Base-by-base conservation (phyloP, 176 grass and related monocot species). In the Zea luxurians region DNA sequence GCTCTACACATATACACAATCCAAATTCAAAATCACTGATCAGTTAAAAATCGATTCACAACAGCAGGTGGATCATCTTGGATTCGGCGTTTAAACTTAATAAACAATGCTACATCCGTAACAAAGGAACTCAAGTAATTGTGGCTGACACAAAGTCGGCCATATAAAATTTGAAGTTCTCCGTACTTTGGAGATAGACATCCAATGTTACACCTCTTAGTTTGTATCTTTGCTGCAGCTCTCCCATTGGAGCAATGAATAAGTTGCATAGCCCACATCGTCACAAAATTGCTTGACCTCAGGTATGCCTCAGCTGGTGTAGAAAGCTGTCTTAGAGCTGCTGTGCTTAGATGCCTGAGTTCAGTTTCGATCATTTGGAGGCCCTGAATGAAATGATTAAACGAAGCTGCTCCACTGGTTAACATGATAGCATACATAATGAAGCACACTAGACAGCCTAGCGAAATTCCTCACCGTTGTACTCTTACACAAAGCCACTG, bases 221-320 rank as follows among this genome's bases (percentile, higher is more conserved):
- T 34, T 13, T 40, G 15, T 43, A 49, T 83, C 66, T 52, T 41
- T 41, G 47, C 61, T 18, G 15, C 17, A 66, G 13, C 36, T 49
- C 9, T 12, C 17, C 49, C 60, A 10, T 59, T 41, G 55, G 10
- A 0, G 6, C 44, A 5, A 68, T 10, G 21, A 69, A 34, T 66
- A 87, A 11, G 41, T 59, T 71, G 40, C 9, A n/a, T 13, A 6
- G 43, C 68, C 52, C 27, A 27, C 27, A 27, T 79, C 50, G 3
- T 44, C 70, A 45, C 36, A 85, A 81, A 72, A 81, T 66, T 66
- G 65, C 13, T 13, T 60, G 35, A 34, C 42, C 60, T 77, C 52
- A 0, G 48, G 13, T 70, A 50, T n/a, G 4, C 13, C 3, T 59
- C 17, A 63, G 40, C 2, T 43, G 57, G 71, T 10, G 13, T 5